Evolutionary conservation across 1,284 basidiomycete genomes (phyloP).

Genomic region (Microbotryum silenes-acaulis): DNA sequence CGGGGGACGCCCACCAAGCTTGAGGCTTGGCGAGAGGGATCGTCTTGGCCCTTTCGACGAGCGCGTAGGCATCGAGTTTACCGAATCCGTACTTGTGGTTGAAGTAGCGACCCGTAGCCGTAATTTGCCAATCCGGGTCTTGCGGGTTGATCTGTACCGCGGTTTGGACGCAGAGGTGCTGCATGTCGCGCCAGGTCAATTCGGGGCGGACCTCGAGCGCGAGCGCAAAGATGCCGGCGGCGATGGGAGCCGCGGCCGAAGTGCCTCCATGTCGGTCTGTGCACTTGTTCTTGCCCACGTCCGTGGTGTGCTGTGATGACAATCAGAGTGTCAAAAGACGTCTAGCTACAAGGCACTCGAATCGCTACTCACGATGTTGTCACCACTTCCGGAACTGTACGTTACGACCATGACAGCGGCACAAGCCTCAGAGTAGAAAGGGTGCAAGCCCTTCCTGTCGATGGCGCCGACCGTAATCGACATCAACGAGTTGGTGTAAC

Average conservation of each 20-base stretch:
- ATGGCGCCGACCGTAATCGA: conserved; percentile 91
- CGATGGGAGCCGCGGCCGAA: conserved; percentile 94
- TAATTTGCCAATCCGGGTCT: conserved; percentile 92
- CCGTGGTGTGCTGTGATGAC: conserved; percentile 72
- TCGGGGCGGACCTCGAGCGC: conserved; percentile 81
- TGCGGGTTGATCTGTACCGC: conserved; percentile 68
- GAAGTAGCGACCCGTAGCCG: conserved; percentile 67
- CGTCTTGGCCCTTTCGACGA: conserved; percentile 68
- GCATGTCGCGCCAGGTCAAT: conserved; percentile 92
- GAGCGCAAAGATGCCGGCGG: conserved; percentile 80
- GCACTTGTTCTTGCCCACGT: conserved; percentile 79
- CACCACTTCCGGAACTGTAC: conserved; percentile 90
- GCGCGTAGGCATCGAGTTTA: conserved; percentile 71
- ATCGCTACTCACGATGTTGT: conserved; percentile 65
- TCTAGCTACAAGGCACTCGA: neutral
- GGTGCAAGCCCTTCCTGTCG: conserved; percentile 85
- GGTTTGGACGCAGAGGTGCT: conserved; percentile 76
- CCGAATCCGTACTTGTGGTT: conserved; percentile 99
- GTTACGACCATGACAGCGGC: conserved; percentile 94
- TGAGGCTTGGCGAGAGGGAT: conserved; percentile 93
- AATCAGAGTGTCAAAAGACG: neutral
- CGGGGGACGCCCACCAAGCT: conserved; percentile 54
- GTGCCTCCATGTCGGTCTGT: conserved; percentile 85
- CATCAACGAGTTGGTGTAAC: conserved; percentile 97
- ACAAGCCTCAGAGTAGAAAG: conserved; percentile 95